Evolutionary conservation across 441 rosid species (phyloP).

Genomic region (Adansonia madagascariensis): DNA sequence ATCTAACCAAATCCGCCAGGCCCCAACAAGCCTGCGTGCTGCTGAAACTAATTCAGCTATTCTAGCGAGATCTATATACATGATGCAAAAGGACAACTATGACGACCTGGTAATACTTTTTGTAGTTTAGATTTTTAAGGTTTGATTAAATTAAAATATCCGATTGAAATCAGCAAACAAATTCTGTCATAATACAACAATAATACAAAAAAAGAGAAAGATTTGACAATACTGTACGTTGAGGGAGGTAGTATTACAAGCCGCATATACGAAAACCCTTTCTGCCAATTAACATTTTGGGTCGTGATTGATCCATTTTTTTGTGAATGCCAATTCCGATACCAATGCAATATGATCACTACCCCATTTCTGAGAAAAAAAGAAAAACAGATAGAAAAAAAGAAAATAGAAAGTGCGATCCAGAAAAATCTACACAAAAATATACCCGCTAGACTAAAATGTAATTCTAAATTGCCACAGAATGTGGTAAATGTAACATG

Average conservation of each 20-base stretch:
- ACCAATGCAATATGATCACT: slow-evolving; percentile 94
- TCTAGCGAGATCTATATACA: neutral
- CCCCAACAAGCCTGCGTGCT: neutral
- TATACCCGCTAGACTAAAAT: neutral
- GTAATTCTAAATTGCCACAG: neutral
- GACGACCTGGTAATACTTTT: neutral
- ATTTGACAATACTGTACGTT: neutral
- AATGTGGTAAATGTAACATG: neutral
- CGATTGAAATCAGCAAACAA: neutral
- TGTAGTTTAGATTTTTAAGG: neutral
- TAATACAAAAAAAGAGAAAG: neutral
- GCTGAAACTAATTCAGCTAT: neutral
- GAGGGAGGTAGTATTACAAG: neutral
- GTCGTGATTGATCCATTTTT: slow-evolving; percentile 26
- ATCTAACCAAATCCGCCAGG: neutral
- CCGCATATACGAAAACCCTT: neutral
- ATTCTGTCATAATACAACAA: neutral
- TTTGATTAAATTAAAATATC: neutral
- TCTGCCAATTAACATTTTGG: slow-evolving; percentile 10
- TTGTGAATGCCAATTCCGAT: slow-evolving; percentile 69
- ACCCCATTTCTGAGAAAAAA: slow-evolving; percentile 82
- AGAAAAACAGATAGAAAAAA: neutral
- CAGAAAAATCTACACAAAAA: neutral
- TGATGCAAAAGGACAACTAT: neutral
- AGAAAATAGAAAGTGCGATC: neutral